Evolutionary conservation across 139 green algal genomes (phyloP).

Genomic region (Edaphochlamys debaryana): DNA sequence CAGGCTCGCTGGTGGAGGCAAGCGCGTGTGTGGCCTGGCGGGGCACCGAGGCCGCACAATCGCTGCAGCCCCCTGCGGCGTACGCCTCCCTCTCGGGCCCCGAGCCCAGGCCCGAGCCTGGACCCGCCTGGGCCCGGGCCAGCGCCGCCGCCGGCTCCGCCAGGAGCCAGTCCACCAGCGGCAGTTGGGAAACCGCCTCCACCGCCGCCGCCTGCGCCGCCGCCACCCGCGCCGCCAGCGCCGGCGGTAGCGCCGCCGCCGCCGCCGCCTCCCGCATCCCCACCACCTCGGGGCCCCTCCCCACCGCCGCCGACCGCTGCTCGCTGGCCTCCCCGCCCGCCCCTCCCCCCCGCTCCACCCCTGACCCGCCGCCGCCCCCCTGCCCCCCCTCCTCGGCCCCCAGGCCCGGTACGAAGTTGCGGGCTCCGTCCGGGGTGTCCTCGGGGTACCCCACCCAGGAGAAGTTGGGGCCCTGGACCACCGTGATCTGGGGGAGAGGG

Average conservation of each 20-base stretch:
- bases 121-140: too few species aligned
- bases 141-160: not conserved
- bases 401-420: constrained; percentile 77
- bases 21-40: not conserved
- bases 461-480: constrained; percentile 80
- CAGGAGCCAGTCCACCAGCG: constrained; percentile 17
- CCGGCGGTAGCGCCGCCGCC: too few species aligned
- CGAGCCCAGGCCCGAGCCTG: too few species aligned
- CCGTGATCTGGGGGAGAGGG: constrained; percentile 45
- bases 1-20: constrained; percentile 26
- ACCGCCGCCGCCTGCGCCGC: too few species aligned
- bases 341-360: not conserved
- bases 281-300: too few species aligned
- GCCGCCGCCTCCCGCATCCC: too few species aligned
- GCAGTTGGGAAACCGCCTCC: too few species aligned
- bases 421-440: constrained; percentile 70
- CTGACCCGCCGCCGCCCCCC: not conserved
- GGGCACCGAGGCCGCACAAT: not conserved
- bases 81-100: too few species aligned
- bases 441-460: constrained; percentile 90
- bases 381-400: constrained; percentile 7
- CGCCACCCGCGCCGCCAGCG: too few species aligned
- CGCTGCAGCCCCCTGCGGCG: not conserved
- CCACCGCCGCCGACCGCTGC: too few species aligned
- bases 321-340: not conserved